Percentiles rank a stretch among this genome's conserved stretches.
These are phyloP conservation scores for Yamadazyma endophytica DNA, from an alignment of 805 yeast species.

Conservation along the genomic window DNA sequence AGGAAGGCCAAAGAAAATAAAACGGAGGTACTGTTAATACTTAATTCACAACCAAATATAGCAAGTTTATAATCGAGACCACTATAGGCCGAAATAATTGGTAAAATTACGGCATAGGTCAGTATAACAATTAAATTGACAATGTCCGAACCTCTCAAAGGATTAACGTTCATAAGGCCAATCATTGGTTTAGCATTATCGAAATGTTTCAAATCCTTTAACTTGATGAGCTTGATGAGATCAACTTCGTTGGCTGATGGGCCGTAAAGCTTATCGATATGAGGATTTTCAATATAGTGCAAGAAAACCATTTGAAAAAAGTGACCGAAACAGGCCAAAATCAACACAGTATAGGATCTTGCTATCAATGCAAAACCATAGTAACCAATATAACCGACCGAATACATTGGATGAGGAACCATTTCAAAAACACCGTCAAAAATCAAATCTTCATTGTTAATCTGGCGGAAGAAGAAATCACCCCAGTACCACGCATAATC, in stretches of 20 bases:
- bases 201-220: slow-evolving; percentile 44
- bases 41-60: not conserved
- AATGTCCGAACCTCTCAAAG: slow-evolving; percentile 61
- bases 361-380: slow-evolving; percentile 79
- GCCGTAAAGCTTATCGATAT: slow-evolving; percentile 72
- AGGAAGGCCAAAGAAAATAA: slow-evolving; percentile 38
- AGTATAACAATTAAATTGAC: slow-evolving; percentile 42
- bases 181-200: slow-evolving; percentile 49
- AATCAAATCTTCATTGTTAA: slow-evolving; percentile 58
- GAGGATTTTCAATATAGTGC: slow-evolving; percentile 78
- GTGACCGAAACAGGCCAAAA: slow-evolving; percentile 72
- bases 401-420: slow-evolving; percentile 92
- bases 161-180: slow-evolving; percentile 59
- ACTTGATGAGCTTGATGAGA: slow-evolving; percentile 35
- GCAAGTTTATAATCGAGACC: not conserved
- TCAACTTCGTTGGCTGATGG: slow-evolving; percentile 42
- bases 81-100: slow-evolving; percentile 19
- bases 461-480: slow-evolving; percentile 78
- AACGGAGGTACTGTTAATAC: slow-evolving; percentile 19
- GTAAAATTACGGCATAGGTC: slow-evolving; percentile 39
- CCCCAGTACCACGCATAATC: slow-evolving; percentile 97
- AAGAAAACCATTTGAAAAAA: slow-evolving; percentile 71
- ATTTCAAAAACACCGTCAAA: slow-evolving; percentile 88
- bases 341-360: slow-evolving; percentile 65
- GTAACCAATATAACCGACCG: slow-evolving; percentile 83